These are phyloP conservation scores for Xylariaceae sp. DNA, from an alignment of 2,329 filamentous ascomycete species.

Conservation along the genomic window DNA sequence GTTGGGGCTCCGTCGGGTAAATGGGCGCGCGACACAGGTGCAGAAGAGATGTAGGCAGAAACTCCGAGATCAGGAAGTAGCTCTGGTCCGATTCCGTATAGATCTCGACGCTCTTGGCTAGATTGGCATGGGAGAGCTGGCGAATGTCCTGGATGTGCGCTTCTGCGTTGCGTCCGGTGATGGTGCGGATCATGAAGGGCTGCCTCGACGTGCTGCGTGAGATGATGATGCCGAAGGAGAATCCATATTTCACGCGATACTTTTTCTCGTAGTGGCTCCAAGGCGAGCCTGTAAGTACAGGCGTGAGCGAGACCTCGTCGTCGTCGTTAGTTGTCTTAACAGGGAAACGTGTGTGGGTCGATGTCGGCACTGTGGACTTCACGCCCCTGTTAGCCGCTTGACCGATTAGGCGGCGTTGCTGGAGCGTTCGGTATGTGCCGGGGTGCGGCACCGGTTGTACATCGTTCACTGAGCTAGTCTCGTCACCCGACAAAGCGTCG, in stretches of 20 bases:
- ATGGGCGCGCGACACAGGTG: conserved; percentile 2
- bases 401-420: not conserved
- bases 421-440: not conserved
- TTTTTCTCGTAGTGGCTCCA: conserved; percentile 4
- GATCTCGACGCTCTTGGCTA: conserved; percentile 4
- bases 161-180: not conserved
- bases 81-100: not conserved
- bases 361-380: not conserved
- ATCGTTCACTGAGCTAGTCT: too few relatives aligned
- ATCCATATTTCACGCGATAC: conserved; percentile 4
- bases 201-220: not conserved
- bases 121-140: conserved; percentile 1
- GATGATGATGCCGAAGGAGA: conserved; percentile 2
- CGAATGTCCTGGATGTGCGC: conserved; percentile 2
- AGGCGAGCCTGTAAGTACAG: not conserved
- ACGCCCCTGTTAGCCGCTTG: not conserved
- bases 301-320: not conserved
- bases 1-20: conserved; percentile 3
- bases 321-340: not conserved
- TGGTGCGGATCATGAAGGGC: conserved; percentile 6
- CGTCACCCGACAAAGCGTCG: not conserved
- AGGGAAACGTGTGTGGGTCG: not conserved
- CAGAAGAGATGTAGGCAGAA: conserved; percentile 3
- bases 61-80: conserved; percentile 6
- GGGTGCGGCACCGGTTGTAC: not conserved